Conservation (phyloP, 2,329 filamentous ascomycete species). For the Graphilbum fragrans region DNA sequence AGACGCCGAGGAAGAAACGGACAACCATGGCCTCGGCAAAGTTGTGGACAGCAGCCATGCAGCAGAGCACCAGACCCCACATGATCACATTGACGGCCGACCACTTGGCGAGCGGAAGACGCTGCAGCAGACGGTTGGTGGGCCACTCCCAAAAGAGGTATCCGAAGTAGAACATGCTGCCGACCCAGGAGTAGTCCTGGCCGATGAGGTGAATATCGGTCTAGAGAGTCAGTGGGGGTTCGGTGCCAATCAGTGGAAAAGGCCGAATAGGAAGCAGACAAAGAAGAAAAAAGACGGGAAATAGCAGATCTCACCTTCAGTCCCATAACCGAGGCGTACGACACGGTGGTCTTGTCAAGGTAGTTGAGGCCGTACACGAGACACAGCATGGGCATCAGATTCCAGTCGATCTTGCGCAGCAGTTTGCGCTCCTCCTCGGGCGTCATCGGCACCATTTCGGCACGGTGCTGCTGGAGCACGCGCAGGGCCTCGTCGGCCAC, state of each 20-base stretch:
- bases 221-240: too few relatives aligned
- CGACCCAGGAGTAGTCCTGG: constrained; percentile 37
- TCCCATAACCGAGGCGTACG: constrained; percentile 41
- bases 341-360: constrained; percentile 30
- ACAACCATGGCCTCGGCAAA: constrained; percentile 51
- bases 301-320: constrained; percentile 19
- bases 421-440: constrained; percentile 26
- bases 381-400: constrained; percentile 40
- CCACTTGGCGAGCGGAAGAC: constrained; percentile 54
- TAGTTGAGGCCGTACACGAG: constrained; percentile 46
- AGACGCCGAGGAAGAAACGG: constrained; percentile 55
- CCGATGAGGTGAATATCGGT: constrained; percentile 28
- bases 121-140: constrained; percentile 51
- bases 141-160: constrained; percentile 50
- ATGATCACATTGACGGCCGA: constrained; percentile 50
- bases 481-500: constrained; percentile 31
- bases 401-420: constrained; percentile 31
- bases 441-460: constrained; percentile 22
- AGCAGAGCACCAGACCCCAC: constrained; percentile 45
- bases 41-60: constrained; percentile 49
- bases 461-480: constrained; percentile 21
- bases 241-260: background rate
- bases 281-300: background rate
- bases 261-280: background rate
- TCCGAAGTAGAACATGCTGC: constrained; percentile 36